Percentiles rank a stretch among this genome's conserved stretches.
phyloP scores from a whole-genome alignment of 441 rosid species.

The Populus hybrid region DNA sequence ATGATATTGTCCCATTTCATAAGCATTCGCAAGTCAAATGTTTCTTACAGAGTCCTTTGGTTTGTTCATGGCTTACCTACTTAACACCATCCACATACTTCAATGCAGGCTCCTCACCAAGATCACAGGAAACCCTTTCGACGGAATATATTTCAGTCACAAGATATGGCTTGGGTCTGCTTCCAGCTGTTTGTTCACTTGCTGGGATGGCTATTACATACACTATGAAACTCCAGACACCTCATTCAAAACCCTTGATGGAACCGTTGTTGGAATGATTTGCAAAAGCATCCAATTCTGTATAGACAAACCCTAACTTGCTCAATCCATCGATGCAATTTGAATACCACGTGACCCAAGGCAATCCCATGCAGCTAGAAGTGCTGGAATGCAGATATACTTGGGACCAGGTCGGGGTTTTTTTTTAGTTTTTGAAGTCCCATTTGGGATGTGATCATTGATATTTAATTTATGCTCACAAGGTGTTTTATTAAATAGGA shows the following conservation, averaged over 20 bases:
- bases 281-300: background rate
- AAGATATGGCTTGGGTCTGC: slow-evolving; percentile 82
- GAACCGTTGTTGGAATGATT: slow-evolving; percentile 61
- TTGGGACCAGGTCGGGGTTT: background rate
- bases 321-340: background rate
- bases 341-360: background rate
- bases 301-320: background rate
- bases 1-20: background rate
- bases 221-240: slow-evolving; percentile 63
- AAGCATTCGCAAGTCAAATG: background rate
- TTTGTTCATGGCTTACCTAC: background rate
- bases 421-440: background rate
- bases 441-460: background rate
- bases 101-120: slow-evolving; percentile 48
- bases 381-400: background rate
- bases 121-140: slow-evolving; percentile 27
- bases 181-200: slow-evolving; percentile 81
- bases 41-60: background rate
- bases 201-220: slow-evolving; percentile 62
- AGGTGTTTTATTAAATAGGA: background rate
- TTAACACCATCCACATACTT: background rate
- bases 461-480: background rate
- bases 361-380: background rate
- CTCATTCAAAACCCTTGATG: slow-evolving; percentile 41
- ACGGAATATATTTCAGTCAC: slow-evolving; percentile 53